phyloP scores from a whole-genome alignment of 495 filamentous ascomycete species.

The Opeltia flavorubescens region DNA sequence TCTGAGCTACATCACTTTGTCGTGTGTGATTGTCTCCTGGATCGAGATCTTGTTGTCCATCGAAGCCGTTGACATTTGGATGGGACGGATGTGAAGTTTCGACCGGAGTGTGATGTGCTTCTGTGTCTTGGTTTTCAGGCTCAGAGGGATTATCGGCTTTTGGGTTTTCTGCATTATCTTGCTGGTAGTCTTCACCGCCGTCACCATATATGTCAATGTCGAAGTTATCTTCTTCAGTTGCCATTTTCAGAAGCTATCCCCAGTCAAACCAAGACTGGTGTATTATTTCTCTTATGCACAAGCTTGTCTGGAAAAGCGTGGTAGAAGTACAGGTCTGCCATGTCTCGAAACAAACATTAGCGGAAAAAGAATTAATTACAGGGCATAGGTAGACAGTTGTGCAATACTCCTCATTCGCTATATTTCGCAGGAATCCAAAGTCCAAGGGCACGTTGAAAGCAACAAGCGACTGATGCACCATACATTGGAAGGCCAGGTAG shows the following conservation, averaged over 20 bases:
- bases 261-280: not conserved
- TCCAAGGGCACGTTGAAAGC: slow-evolving; percentile 1
- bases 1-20: slow-evolving; percentile 23
- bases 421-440: not conserved
- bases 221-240: slow-evolving; percentile 77
- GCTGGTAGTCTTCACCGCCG: slow-evolving; percentile 40
- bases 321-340: slow-evolving; percentile 20
- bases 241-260: slow-evolving; percentile 40
- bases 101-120: slow-evolving; percentile 18
- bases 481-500: slow-evolving; percentile 19
- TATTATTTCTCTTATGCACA: slow-evolving; percentile 15
- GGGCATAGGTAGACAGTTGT: not conserved
- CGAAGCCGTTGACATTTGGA: slow-evolving; percentile 20
- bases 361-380: slow-evolving; percentile 4
- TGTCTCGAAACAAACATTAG: slow-evolving; percentile 11
- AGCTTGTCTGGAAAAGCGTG: slow-evolving; percentile 17
- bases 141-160: slow-evolving; percentile 27
- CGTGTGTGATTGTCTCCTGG: slow-evolving; percentile 21
- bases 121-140: slow-evolving; percentile 14
- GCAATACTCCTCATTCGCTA: not conserved
- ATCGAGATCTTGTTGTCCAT: slow-evolving; percentile 23
- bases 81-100: slow-evolving; percentile 25
- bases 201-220: slow-evolving; percentile 98
- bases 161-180: slow-evolving; percentile 26
- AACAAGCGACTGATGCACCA: not conserved